Evolutionary conservation across 2,329 filamentous ascomycete genomes (phyloP).

Genomic region (Alternaria sp.): DNA sequence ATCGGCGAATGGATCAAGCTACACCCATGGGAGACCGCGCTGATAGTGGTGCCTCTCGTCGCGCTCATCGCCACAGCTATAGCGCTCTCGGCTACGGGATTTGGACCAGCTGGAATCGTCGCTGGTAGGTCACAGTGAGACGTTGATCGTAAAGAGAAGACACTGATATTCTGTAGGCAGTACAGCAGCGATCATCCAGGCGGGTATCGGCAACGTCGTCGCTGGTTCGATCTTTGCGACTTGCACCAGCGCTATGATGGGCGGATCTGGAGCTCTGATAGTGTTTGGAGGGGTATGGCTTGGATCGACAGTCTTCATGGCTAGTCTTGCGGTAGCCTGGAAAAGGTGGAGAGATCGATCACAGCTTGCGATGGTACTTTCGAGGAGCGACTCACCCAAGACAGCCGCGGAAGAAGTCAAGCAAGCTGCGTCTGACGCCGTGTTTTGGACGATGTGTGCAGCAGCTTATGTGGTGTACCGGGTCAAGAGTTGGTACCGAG

Average conservation of each 20-base stretch:
- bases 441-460: not conserved
- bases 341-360: not conserved
- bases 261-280: conserved; percentile 25
- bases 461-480: not conserved
- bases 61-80: conserved; percentile 4
- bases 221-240: conserved; percentile 32
- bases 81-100: conserved; percentile 8
- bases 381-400: too few relatives aligned
- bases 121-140: not conserved
- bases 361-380: not conserved
- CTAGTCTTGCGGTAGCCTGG: not conserved
- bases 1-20: conserved; percentile 5
- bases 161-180: conserved; percentile 24
- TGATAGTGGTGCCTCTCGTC: conserved; percentile 11
- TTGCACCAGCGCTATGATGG: conserved; percentile 38
- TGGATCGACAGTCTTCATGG: not conserved
- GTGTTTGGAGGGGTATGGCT: conserved; percentile 17
- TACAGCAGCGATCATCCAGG: conserved; percentile 33
- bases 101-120: conserved; percentile 6
- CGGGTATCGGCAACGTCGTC: conserved; percentile 27
- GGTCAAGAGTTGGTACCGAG: not conserved
- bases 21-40: conserved; percentile 12
- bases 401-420: too few relatives aligned
- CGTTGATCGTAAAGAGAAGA: not conserved
- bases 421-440: not conserved